Conservation (phyloP, 2,329 filamentous ascomycete genomes). For the Triangularia setosa region DNA sequence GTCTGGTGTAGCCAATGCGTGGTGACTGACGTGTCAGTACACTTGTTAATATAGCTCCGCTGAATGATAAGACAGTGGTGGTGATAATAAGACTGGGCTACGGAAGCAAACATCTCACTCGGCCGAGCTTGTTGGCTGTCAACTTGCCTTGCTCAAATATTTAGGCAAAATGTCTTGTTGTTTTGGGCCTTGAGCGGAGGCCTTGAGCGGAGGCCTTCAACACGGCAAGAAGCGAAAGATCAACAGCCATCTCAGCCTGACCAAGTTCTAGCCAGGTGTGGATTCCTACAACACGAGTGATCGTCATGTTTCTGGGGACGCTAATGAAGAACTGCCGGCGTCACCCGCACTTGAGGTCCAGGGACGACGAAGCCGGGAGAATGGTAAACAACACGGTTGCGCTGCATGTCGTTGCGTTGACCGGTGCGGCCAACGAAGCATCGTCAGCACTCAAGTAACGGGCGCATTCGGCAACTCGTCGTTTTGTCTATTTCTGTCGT, state of each 20-base stretch:
- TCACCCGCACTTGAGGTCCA: not conserved
- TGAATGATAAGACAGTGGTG: not conserved
- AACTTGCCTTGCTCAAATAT: not conserved
- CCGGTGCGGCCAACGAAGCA: not conserved
- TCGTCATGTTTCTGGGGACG: not conserved
- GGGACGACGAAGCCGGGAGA: not conserved
- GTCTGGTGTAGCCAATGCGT: not conserved
- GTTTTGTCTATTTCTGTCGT: not conserved
- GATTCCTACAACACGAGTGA: not conserved
- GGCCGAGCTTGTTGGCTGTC: not conserved
- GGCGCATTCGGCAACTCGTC: not conserved
- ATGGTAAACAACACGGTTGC: not conserved
- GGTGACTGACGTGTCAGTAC: not conserved
- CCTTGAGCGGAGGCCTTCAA: not conserved
- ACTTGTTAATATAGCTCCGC: not conserved
- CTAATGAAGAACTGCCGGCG: not conserved
- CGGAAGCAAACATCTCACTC: not conserved
- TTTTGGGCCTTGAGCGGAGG: not conserved
- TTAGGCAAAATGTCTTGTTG: constrained; percentile 10
- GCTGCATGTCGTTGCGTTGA: not conserved
- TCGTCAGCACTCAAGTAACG: not conserved
- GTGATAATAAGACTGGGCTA: not conserved
- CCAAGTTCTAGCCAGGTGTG: not conserved
- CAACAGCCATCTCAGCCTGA: not conserved
- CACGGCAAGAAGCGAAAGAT: not conserved